These are phyloP conservation scores for Parathielavia appendiculata DNA, from an alignment of 495 filamentous ascomycete genomes.

Conservation along the genomic window DNA sequence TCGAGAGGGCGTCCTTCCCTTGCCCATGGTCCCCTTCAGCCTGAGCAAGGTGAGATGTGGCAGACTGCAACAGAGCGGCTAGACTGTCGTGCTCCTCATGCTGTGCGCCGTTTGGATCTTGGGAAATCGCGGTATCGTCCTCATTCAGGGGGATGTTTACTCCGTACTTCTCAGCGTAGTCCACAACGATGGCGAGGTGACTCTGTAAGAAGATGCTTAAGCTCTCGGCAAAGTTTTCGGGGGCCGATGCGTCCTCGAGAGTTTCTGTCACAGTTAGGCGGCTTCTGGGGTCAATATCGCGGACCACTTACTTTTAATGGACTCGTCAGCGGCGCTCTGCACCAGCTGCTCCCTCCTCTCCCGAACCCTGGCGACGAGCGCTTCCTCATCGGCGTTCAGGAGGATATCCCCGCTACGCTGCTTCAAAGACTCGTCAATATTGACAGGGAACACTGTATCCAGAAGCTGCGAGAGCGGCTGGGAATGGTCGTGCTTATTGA, in stretches of 20 bases:
- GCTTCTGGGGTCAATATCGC: neutral
- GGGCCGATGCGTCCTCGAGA: slow-evolving; percentile 72
- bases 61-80: slow-evolving; percentile 27
- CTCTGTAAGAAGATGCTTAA: slow-evolving; percentile 70
- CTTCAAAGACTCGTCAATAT: slow-evolving; percentile 60
- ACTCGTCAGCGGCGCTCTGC: slow-evolving; percentile 53
- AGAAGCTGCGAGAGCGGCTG: slow-evolving; percentile 60
- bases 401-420: slow-evolving; percentile 60
- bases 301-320: slow-evolving; percentile 37
- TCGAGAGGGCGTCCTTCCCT: slow-evolving; percentile 10
- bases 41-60: slow-evolving; percentile 19
- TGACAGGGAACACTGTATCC: slow-evolving; percentile 66
- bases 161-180: slow-evolving; percentile 41
- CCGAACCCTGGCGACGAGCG: slow-evolving; percentile 60
- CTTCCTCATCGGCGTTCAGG: slow-evolving; percentile 65
- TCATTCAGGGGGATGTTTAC: slow-evolving; percentile 35
- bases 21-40: neutral
- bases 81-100: slow-evolving; percentile 32
- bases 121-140: slow-evolving; percentile 22
- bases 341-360: slow-evolving; percentile 64
- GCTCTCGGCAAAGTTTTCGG: slow-evolving; percentile 70
- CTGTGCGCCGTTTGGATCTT: slow-evolving; percentile 15
- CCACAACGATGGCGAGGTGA: slow-evolving; percentile 62
- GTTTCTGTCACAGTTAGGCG: slow-evolving; percentile 39
- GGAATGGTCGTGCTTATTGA: slow-evolving; percentile 51